Conservation (phyloP, 352 stramenopile species). For the Aphanomyces stellatus region DNA sequence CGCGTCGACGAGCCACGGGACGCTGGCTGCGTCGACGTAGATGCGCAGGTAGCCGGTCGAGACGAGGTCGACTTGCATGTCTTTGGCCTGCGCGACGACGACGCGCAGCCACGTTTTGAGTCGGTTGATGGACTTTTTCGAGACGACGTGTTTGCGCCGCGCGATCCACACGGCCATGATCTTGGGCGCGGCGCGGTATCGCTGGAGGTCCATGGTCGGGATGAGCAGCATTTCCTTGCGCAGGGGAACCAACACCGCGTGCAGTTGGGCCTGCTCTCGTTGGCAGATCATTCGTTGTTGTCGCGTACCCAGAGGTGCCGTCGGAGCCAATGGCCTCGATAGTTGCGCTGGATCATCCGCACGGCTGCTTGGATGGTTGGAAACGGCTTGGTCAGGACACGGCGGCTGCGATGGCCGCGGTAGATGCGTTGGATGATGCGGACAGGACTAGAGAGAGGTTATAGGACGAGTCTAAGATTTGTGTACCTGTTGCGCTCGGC, state of each 20-base stretch:
- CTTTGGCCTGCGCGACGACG: neutral
- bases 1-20: neutral
- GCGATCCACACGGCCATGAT: constrained; percentile 11
- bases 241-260: neutral
- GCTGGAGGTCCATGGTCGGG: neutral
- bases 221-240: neutral
- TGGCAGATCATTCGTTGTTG: neutral
- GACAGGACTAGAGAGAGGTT: neutral
- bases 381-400: neutral
- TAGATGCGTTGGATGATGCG: neutral
- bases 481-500: constrained; percentile 12
- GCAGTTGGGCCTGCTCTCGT: neutral
- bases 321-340: constrained; percentile 4
- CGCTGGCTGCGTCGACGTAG: neutral
- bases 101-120: constrained; percentile 7
- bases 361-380: neutral
- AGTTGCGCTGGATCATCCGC: neutral
- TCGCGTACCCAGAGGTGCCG: constrained; percentile 1
- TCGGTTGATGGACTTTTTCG: neutral
- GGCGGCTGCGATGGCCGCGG: neutral
- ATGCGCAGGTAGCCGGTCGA: neutral
- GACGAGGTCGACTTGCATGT: neutral
- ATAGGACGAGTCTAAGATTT: neutral
- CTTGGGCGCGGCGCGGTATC: neutral
- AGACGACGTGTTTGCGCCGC: neutral